Base-by-base conservation (phyloP, 345 rosid genomes). In the Melaleuca quinquenervia region DNA sequence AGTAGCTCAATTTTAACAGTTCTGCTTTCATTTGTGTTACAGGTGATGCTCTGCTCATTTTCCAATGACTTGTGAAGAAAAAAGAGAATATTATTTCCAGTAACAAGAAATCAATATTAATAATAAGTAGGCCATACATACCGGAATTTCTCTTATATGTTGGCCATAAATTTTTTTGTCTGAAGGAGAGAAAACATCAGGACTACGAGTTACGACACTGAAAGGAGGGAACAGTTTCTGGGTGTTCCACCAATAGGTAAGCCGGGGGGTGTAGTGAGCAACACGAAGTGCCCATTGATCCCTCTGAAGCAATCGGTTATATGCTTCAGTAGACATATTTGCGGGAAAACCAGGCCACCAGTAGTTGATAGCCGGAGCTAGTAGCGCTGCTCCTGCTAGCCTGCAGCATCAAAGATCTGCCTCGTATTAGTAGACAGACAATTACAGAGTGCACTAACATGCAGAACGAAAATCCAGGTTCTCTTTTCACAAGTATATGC, bases 261-360 rank as follows among this genome's bases (percentile, higher is more conserved):
- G 83, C 89, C 89, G 82, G 55, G 89, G 85, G 36, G 89, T 48
- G 22, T 87, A 82, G 53, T 84, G 87, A 18, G 74, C 60, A 64
- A 87, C 87, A 29, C 89, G 86, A n/a, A 84, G 74, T 26, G 86
- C 86, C 89, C 89, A 87, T 36, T 84, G 85, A 85, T 87, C 87
- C 51, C 48, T 82, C 74, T 9, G 83, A 29, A 82, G 78, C 85
- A 29, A 85, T 18, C 54, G 88, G 12, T 86, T 45, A 82, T 89
- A 90, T 36, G 86, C 94, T 88, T 91, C 87, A 41, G 85, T 84
- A 0, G 92, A 86, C 54, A 91, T 82, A 32, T 91, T 88, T n/a
- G 86, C 82, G 1, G 95, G 95, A 55, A 94, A 86, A 56, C 91
- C 89, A 50, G 90, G 89, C 95, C 96, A 94, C 95, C 95, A 94